These are phyloP conservation scores for Waltergamsia citrina DNA, from an alignment of 2,329 filamentous ascomycete species.

Conservation along the genomic window DNA sequence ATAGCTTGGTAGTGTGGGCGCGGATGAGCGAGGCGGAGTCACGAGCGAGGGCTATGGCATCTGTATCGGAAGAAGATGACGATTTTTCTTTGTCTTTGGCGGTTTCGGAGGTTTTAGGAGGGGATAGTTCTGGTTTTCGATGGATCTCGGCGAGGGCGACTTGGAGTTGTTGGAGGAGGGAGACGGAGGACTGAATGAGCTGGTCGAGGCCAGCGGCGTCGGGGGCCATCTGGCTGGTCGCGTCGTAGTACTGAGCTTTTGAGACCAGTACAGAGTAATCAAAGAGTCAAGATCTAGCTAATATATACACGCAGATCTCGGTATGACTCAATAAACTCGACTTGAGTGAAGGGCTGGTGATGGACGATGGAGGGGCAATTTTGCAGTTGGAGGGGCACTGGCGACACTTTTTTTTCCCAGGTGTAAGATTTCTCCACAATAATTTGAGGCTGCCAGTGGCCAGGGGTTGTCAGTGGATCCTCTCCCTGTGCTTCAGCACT, in stretches of 20 bases:
- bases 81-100: conserved; percentile 2
- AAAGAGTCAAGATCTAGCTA: neutral
- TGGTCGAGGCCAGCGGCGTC: conserved; percentile 16
- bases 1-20: conserved; percentile 80
- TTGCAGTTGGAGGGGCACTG: conserved; percentile 2
- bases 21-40: conserved; percentile 65
- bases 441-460: no score
- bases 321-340: no score
- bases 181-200: conserved; percentile 24
- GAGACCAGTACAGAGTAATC: neutral
- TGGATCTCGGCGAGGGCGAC: conserved; percentile 29
- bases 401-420: neutral
- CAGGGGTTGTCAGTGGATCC: no score
- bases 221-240: neutral
- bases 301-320: neutral
- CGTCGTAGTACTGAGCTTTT: neutral
- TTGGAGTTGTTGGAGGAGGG: conserved; percentile 32
- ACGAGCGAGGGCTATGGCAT: conserved; percentile 59
- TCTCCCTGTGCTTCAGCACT: neutral
- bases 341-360: no score
- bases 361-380: conserved; percentile 2
- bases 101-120: conserved; percentile 8
- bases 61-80: conserved; percentile 19
- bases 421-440: no score
- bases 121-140: conserved; percentile 7